Conservation (phyloP, 129 eudicot genomes). For the Erigeron canadensis region DNA sequence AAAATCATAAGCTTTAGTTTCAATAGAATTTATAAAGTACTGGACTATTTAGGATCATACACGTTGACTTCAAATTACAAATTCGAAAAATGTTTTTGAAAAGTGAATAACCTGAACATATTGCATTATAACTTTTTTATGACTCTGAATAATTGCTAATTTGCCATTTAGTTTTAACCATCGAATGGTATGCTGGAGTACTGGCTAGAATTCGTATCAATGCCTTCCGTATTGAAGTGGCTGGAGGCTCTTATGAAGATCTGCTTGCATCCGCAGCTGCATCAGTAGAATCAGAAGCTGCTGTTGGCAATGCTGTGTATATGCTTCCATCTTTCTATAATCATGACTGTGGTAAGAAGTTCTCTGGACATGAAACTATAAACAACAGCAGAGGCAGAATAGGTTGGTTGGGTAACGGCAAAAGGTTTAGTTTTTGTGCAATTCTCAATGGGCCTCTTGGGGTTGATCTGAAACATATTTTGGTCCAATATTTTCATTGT, state of each 20-base stretch:
- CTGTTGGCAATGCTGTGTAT: conserved; percentile 90
- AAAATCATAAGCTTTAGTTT: neutral
- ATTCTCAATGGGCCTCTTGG: neutral
- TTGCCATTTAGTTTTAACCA: conserved; percentile 62
- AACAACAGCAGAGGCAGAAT: neutral
- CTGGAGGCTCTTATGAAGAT: conserved; percentile 69
- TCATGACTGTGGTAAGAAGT: conserved; percentile 86
- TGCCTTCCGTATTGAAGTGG: conserved; percentile 85
- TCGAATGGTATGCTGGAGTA: conserved; percentile 75
- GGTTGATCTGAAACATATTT: neutral
- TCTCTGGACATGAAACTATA: neutral
- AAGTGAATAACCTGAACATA: neutral
- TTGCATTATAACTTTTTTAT: conserved; percentile 6
- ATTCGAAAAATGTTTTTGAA: neutral
- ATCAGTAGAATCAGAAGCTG: conserved; percentile 76
- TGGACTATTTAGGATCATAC: too few relatives aligned
- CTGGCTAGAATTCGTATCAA: conserved; percentile 88
- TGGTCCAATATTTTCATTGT: neutral
- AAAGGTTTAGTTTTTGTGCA: neutral
- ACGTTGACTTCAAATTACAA: neutral
- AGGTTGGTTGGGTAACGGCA: neutral
- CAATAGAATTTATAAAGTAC: neutral
- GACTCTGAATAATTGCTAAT: conserved; percentile 27
- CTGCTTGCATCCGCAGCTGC: conserved; percentile 71
- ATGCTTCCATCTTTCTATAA: conserved; percentile 95